Conservation (phyloP, 1,139 yeast genomes). For the Eremothecium cymbalariae region DNA sequence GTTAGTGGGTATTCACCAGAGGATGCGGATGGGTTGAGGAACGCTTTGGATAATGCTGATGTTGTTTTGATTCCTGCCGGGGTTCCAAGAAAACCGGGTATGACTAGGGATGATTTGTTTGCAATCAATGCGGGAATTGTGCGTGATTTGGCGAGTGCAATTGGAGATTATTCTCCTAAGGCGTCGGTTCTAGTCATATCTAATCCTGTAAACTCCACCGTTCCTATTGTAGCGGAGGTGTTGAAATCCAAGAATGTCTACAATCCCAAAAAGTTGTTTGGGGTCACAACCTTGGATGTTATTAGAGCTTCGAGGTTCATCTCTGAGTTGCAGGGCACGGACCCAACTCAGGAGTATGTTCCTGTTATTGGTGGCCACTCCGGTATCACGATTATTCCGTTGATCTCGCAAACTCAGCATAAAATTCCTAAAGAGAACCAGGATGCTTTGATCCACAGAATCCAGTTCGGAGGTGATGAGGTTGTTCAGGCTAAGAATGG, state of each 20-base stretch:
- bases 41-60: constrained; percentile 72
- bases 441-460: constrained; percentile 79
- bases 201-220: constrained; percentile 97
- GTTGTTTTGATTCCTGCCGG: constrained; percentile 97
- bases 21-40: constrained; percentile 55
- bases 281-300: constrained; percentile 94
- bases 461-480: constrained; percentile 98
- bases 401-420: constrained; percentile 66
- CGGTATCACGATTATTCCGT: constrained; percentile 95
- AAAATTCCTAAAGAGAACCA: constrained; percentile 48
- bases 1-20: constrained; percentile 85
- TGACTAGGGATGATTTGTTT: constrained; percentile 97
- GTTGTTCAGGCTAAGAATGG: constrained; percentile 98
- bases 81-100: constrained; percentile 99
- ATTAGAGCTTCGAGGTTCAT: constrained; percentile 91
- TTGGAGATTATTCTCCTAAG: constrained; percentile 78
- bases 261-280: constrained; percentile 87
- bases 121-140: constrained; percentile 96
- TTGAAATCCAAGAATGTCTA: constrained; percentile 77
- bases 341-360: constrained; percentile 66
- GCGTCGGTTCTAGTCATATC: constrained; percentile 85
- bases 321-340: constrained; percentile 42
- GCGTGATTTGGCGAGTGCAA: constrained; percentile 81
- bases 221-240: constrained; percentile 95
- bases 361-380: constrained; percentile 97